Base-by-base conservation (phyloP, 176 grass and related monocot species). In the Ensete glaucum region DNA sequence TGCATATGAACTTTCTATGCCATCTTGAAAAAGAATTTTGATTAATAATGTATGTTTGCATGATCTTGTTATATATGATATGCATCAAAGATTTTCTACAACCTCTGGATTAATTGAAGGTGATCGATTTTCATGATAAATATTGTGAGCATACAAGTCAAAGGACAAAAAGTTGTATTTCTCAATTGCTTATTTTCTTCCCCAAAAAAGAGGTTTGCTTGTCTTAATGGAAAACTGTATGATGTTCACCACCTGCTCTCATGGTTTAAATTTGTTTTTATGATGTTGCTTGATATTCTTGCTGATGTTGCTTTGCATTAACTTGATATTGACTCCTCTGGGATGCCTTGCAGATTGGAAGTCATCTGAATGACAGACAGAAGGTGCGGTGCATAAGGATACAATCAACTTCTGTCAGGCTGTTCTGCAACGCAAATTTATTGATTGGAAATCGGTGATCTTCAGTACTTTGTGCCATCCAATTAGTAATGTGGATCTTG, bases 401-500 rank as follows among this genome's bases (percentile, higher is more conserved):
- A 89, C 94, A 26, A 85, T 97, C 77, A 78, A 83, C 60, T 82
- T 88, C 11, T 97, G 90, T 70, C 71, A 86, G 64, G 84, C 69
- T 8, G 73, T 93, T 26, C 54, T 97, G 22, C 60, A 85, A 53
- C 9, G 71, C 51, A 90, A 90, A 71, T 60, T 67, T 69, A 56
- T 90, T 56, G 79, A 93, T 9, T 97, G 82, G 79, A 74, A 64
- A 56, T 71, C 86, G 52, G 58, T 91, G 64, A 83, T 90, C 77
- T 69, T 90, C 43, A 83, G 87, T 78, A 17, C 87, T 66, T 79
- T 93, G 82, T 80, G 74, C 51, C 69, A 81, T 59, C 80, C 83
- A 82, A 89, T 93, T 79, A 34, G 50, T 59, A 78, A 93, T 69
- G 85, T 90, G 26, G 90, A 97, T 84, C 90, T 97, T 59, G 90